Conservation (phyloP, 2,329 filamentous ascomycete species). For the Aurifilum marmelostoma region DNA sequence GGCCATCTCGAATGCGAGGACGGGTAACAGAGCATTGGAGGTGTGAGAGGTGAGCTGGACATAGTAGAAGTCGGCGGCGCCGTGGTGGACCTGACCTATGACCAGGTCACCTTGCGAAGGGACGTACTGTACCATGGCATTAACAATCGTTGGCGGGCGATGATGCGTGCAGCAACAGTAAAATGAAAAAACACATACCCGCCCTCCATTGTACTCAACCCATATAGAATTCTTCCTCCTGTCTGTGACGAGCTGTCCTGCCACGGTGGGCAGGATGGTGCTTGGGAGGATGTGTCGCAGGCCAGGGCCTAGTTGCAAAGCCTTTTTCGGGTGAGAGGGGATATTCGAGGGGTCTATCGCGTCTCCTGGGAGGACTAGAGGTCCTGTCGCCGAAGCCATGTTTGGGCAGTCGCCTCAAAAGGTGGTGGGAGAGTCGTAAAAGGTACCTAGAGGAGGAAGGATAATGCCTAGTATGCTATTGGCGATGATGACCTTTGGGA, state of each 20-base stretch:
- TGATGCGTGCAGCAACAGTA: conserved; percentile 52
- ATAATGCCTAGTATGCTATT: not conserved
- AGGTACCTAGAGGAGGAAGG: too few species aligned
- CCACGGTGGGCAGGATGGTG: conserved; percentile 69
- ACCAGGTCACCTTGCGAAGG: conserved; percentile 83
- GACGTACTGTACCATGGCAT: conserved; percentile 63
- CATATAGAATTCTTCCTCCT: conserved; percentile 76
- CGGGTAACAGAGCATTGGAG: conserved; percentile 71
- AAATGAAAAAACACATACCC: conserved; percentile 53
- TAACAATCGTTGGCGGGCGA: conserved; percentile 34
- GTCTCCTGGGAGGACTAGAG: conserved; percentile 82
- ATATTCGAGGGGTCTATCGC: conserved; percentile 66
- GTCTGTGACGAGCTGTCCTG: conserved; percentile 69
- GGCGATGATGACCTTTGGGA: not conserved
- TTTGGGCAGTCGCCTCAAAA: conserved; percentile 52
- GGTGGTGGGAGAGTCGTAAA: not conserved
- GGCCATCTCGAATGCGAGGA: conserved; percentile 90
- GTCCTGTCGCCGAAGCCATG: conserved; percentile 43
- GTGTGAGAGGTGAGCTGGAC: conserved; percentile 73
- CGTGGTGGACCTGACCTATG: conserved; percentile 82
- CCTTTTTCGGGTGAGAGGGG: conserved; percentile 68
- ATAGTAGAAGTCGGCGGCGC: conserved; percentile 76
- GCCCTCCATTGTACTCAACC: conserved; percentile 71
- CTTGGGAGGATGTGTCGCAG: conserved; percentile 80
- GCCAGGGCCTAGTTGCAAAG: conserved; percentile 82